These are phyloP conservation scores for Liriodendron chinense DNA, from an alignment of 164 flowering plant genomes.

Conservation along the genomic window DNA sequence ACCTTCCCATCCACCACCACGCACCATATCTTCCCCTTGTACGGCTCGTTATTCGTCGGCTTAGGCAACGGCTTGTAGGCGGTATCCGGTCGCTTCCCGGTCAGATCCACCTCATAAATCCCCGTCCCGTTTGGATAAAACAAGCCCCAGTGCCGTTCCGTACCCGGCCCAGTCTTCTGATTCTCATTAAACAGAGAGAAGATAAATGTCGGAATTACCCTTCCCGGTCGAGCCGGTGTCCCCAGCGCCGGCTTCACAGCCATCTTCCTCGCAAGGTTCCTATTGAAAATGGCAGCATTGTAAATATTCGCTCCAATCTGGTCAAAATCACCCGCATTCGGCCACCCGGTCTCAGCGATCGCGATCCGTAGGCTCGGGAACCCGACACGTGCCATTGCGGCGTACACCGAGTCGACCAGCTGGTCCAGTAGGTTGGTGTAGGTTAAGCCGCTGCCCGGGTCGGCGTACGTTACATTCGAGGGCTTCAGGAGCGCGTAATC, in stretches of 20 bases:
- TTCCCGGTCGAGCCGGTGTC: constrained; percentile 78
- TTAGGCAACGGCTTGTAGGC: constrained; percentile 45
- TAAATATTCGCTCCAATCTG: constrained; percentile 69
- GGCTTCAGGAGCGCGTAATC: constrained; percentile 62
- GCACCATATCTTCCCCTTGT: constrained; percentile 88
- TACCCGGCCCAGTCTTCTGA: constrained; percentile 72
- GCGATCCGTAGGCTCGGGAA: constrained; percentile 42
- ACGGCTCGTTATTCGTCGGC: constrained; percentile 58
- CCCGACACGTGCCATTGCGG: constrained; percentile 69
- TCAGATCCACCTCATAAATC: constrained; percentile 57
- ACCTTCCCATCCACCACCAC: constrained; percentile 47
- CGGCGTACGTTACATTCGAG: constrained; percentile 39
- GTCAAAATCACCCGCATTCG: constrained; percentile 68
- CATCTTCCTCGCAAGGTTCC: constrained; percentile 56
- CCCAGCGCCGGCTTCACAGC: constrained; percentile 50
- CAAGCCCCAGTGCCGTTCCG: constrained; percentile 92
- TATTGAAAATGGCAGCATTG: constrained; percentile 91
- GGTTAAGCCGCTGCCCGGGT: constrained; percentile 50
- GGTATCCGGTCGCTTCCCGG: constrained; percentile 37
- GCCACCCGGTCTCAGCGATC: constrained; percentile 94
- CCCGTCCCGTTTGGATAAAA: constrained; percentile 52
- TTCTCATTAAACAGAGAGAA: constrained; percentile 82
- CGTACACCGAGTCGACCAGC: constrained; percentile 67
- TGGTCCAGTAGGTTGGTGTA: constrained; percentile 81
- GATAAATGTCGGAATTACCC: constrained; percentile 52